Base-by-base conservation (phyloP, 768 basidiomycete species). In the Leucocoprinus sp. region DNA sequence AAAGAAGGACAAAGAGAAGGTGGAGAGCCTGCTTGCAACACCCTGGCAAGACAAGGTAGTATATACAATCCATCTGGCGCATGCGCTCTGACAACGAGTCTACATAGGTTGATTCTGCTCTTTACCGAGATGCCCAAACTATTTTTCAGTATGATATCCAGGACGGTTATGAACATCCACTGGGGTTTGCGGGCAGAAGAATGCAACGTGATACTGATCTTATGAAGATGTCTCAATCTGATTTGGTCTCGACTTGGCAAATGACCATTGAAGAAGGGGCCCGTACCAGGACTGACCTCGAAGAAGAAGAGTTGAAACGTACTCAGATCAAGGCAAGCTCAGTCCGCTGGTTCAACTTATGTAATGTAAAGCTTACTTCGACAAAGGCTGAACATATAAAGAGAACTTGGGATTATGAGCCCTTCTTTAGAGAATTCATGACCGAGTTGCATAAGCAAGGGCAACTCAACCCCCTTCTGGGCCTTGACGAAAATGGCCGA, bases 401-500 rank as follows among this genome's bases (percentile, higher is more conserved):
- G 42, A 62, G 80, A 11, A 80, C 78, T 8, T 75, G 72, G 51
- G 78, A 82, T 58, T 82, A 80, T 51, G 77, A 79, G 53, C 77
- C 76, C 0, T 80, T 82, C 58, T 60, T 80, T 23, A 60, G 58
- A n/a, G 65, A 62, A 27, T 79, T 73, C 49, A 50, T 76, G 6
- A 59, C 52, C 11, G 55, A 58, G 2, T 48, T 78, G 51, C 68
- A 76, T 31, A 47, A 60, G 1, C 74, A 76, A 49, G 76, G 74
- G 0, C 48, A 75, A 15, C 57, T 81, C 22, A 64, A 71, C 29
- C 52, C 65, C 1, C 54, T 73, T 15, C 62, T 79, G 2, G 65
- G 66, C 42, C 53, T 62, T 7, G 65, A 67, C 33, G 59, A 61
- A 9, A 55, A 64, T 17, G 65, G 62, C 12, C 59, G 56, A 33